Evolutionary conservation across 805 yeast genomes (phyloP).

Genomic region (Spathaspora sp.): DNA sequence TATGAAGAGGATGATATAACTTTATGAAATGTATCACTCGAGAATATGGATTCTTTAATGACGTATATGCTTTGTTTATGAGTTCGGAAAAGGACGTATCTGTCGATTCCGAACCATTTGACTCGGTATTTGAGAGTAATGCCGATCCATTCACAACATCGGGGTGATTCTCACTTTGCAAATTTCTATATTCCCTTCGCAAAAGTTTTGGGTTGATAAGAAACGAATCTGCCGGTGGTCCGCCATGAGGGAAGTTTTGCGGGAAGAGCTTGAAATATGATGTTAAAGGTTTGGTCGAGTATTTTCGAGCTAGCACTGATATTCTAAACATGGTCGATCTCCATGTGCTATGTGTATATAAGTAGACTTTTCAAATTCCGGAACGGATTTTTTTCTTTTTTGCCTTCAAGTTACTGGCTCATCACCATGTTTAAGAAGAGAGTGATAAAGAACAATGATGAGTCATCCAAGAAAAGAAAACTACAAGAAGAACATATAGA

Average conservation of each 20-base stretch:
- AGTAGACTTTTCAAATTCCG: neutral
- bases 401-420: neutral
- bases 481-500: neutral
- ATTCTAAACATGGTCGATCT: neutral
- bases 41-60: slow-evolving; percentile 63
- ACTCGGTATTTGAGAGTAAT: slow-evolving; percentile 10
- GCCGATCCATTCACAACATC: slow-evolving; percentile 45
- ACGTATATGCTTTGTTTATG: slow-evolving; percentile 75
- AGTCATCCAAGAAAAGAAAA: neutral
- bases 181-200: slow-evolving; percentile 67
- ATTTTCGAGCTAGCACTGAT: neutral
- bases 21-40: slow-evolving; percentile 44
- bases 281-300: slow-evolving; percentile 4
- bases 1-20: slow-evolving; percentile 30
- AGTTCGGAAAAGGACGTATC: slow-evolving; percentile 43
- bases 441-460: slow-evolving; percentile 11
- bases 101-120: neutral
- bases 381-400: neutral
- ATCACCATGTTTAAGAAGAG: slow-evolving; percentile 23
- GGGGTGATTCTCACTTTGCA: slow-evolving; percentile 81
- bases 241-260: slow-evolving; percentile 60
- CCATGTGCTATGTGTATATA: neutral
- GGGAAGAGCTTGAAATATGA: slow-evolving; percentile 70
- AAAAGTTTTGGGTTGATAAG: slow-evolving; percentile 50
- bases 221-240: slow-evolving; percentile 63